Evolutionary conservation across 352 stramenopile species (phyloP).

Genomic region (Phytophthora pluvialis): DNA sequence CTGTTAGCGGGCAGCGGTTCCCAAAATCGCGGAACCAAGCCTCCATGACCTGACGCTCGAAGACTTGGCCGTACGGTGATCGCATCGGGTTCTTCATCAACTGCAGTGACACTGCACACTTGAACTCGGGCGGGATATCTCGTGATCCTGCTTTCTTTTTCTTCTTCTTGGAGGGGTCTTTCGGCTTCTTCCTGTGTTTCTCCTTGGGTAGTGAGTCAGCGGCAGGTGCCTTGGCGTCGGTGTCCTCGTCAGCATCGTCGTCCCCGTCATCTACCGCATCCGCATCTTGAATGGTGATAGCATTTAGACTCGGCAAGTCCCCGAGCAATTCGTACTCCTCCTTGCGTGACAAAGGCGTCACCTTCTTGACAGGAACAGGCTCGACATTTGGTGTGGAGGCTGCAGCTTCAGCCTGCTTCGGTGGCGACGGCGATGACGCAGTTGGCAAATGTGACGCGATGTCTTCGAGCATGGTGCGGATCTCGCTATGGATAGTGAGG

Average conservation of each 20-base stretch:
- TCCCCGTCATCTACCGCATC: slow-evolving; percentile 35
- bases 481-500: slow-evolving; percentile 82
- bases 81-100: slow-evolving; percentile 71
- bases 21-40: slow-evolving; percentile 85
- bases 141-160: slow-evolving; percentile 37
- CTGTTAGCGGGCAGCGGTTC: slow-evolving; percentile 79
- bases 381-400: slow-evolving; percentile 38
- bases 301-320: slow-evolving; percentile 70
- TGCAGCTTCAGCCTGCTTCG: slow-evolving; percentile 14
- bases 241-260: slow-evolving; percentile 36
- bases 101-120: slow-evolving; percentile 79
- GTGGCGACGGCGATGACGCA: slow-evolving; percentile 23
- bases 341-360: slow-evolving; percentile 64
- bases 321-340: slow-evolving; percentile 84
- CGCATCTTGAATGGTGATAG: slow-evolving; percentile 69
- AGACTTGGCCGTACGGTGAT: slow-evolving; percentile 80
- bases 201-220: slow-evolving; percentile 24
- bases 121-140: slow-evolving; percentile 62
- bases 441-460: slow-evolving; percentile 49
- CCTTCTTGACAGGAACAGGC: slow-evolving; percentile 40
- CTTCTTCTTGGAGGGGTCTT: slow-evolving; percentile 37
- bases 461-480: slow-evolving; percentile 80
- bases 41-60: slow-evolving; percentile 80
- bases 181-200: slow-evolving; percentile 33
- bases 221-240: slow-evolving; percentile 34